Percentiles rank a stretch among this genome's conserved stretches.
These are phyloP conservation scores for Podila minutissima DNA, from an alignment of 192 early-diverging fungal genomes.

Conservation along the genomic window DNA sequence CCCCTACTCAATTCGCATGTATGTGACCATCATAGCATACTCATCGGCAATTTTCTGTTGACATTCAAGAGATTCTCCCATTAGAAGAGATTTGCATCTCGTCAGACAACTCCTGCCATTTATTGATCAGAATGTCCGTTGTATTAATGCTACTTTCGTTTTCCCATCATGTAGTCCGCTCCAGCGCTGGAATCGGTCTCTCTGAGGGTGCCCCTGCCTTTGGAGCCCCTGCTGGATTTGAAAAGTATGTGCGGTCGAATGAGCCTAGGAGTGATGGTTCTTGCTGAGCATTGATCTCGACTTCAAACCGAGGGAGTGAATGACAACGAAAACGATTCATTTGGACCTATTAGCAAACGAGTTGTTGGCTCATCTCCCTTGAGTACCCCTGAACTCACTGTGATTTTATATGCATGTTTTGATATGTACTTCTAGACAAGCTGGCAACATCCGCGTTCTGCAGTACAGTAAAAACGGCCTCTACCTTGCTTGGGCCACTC, in stretches of 20 bases:
- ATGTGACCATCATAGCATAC: slow-evolving; percentile 17
- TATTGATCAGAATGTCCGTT: slow-evolving; percentile 13
- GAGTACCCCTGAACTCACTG: background rate
- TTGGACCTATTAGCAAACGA: background rate
- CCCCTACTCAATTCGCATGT: slow-evolving; percentile 67
- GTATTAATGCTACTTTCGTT: background rate
- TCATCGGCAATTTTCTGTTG: background rate
- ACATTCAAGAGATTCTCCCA: background rate
- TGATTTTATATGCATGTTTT: background rate
- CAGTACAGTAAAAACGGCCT: slow-evolving; percentile 81
- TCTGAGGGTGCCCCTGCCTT: slow-evolving; percentile 64
- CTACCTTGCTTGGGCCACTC: slow-evolving; percentile 72
- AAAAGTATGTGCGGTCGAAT: slow-evolving; percentile 54
- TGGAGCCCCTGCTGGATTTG: slow-evolving; percentile 57
- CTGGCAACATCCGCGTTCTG: slow-evolving; percentile 60
- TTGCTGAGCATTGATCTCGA: background rate
- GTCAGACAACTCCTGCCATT: background rate
- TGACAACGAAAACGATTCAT: too few relatives aligned
- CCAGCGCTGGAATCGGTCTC: slow-evolving; percentile 62
- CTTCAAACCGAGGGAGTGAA: background rate
- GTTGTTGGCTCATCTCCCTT: background rate
- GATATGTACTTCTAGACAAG: slow-evolving; percentile 29
- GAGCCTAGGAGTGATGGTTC: background rate
- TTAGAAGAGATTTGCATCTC: background rate
- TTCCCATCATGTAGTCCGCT: slow-evolving; percentile 56